Percentiles rank a stretch among this genome's conserved stretches.
phyloP scores from a whole-genome alignment of 768 basidiomycete genomes.

The Leccinellum albellum region DNA sequence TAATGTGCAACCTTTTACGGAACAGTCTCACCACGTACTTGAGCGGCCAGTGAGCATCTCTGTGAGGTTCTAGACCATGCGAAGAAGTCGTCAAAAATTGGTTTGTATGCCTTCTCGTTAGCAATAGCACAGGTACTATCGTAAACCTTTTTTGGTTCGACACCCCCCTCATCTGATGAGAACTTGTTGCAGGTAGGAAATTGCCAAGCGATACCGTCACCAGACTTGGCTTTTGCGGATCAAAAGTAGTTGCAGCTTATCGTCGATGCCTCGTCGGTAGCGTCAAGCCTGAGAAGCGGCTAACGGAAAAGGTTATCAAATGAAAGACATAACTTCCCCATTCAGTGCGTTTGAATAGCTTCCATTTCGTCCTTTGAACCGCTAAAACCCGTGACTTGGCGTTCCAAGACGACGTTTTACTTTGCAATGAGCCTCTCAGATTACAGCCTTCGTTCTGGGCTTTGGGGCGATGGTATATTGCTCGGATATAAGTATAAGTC shows the following conservation, averaged over 20 bases:
- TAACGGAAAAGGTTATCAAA: not conserved
- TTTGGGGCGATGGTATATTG: not conserved
- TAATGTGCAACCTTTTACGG: slow-evolving; percentile 13
- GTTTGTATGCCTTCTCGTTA: not conserved
- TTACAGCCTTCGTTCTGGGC: not conserved
- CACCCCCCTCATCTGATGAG: not conserved
- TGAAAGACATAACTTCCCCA: not conserved
- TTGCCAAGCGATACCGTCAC: not conserved
- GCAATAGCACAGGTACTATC: not conserved
- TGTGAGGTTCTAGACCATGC: not conserved
- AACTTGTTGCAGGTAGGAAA: not conserved
- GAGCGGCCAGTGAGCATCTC: slow-evolving; percentile 14
- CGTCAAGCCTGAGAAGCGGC: not conserved
- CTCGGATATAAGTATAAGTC: not conserved
- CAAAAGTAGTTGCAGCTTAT: too few relatives aligned
- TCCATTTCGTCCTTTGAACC: not conserved
- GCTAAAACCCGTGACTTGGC: not conserved
- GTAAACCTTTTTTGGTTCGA: not conserved
- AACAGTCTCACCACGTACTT: not conserved
- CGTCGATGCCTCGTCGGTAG: too few relatives aligned
- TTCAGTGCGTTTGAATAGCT: not conserved
- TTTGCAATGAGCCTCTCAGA: not conserved
- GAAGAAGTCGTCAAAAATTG: not conserved
- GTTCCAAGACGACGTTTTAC: not conserved
- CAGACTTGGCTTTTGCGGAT: not conserved